phyloP scores from a whole-genome alignment of 805 yeast species.

The Barnettozyma sucrosica region DNA sequence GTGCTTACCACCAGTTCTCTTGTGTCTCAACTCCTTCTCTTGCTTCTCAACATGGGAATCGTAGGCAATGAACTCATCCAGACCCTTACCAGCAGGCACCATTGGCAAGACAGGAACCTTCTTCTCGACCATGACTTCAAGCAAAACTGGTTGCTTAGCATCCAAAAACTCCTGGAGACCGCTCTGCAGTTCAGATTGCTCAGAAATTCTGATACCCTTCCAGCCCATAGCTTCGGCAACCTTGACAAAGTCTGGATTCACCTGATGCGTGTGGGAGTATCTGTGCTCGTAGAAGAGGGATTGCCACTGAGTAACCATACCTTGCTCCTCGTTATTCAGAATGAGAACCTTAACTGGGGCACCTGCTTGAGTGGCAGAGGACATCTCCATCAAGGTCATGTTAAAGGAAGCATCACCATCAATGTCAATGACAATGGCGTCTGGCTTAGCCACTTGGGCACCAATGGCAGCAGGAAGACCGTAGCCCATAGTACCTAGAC shows the following conservation, averaged over 20 bases:
- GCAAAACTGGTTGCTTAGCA: constrained; percentile 67
- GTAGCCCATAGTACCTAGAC: constrained; percentile 97
- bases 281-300: constrained; percentile 94
- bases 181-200: constrained; percentile 57
- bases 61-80: constrained; percentile 86
- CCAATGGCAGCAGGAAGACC: constrained; percentile 98
- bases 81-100: constrained; percentile 95
- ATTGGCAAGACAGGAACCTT: constrained; percentile 93
- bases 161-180: constrained; percentile 66
- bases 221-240: constrained; percentile 93
- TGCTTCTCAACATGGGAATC: constrained; percentile 77
- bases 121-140: constrained; percentile 87
- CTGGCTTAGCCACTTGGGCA: constrained; percentile 94
- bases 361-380: constrained; percentile 89
- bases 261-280: constrained; percentile 96
- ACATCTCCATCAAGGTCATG: constrained; percentile 92
- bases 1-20: constrained; percentile 72
- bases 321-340: constrained; percentile 96
- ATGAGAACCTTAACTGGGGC: constrained; percentile 88
- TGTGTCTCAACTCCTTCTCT: constrained; percentile 57
- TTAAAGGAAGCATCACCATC: constrained; percentile 99
- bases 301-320: constrained; percentile 99
- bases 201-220: constrained; percentile 68
- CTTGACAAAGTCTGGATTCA: constrained; percentile 89
- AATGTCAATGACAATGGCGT: constrained; percentile 89